Base-by-base conservation (phyloP, 2,329 filamentous ascomycete genomes). In the Davidsoniella neocaledoniae region DNA sequence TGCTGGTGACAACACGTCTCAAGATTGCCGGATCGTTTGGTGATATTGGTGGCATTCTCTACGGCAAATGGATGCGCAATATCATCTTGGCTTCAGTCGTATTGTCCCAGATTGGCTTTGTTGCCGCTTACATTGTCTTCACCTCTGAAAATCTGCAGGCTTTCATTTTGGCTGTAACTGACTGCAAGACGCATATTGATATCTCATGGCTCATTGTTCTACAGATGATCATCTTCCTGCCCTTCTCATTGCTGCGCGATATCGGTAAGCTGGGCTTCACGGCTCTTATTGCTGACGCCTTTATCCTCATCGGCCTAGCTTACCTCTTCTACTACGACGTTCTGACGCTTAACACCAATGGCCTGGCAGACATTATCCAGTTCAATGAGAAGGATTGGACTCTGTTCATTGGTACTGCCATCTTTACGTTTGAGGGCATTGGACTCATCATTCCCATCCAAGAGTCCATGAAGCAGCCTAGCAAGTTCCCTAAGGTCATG, bases 361-460 rank as follows among this genome's bases (percentile, higher is more conserved):
- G 86, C 10, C 66, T 94, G 21, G 74, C 86, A 4, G 91, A 98
- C 62, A 88, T 96, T 59, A 76, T 83, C 57, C 74, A 83, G 59
- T 96, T 98, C 73, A 98, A 98, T 68, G 66, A 81, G 39, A 78
- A 83, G 54, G 82, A 87, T 62, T 98, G 93, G 91, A 94, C 91
- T 0, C 74, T 98, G 4, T 96, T 98, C 63, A 98, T 98, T 58
- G 93, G 91, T 54, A 98, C 93, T 0, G 91, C 93, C 25, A 96
- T 98, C 62, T 98, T 98, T 68, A 96, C 91, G 0, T 98, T 96
- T 61, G 91, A 98, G 62, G 91, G 91, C 25, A 93, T 98, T 54
- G 93, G 91, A 10, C 77, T 98, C 45, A 93, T 98, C 64, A 95
- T 98, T 55, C 91, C 93, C 0, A 95, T 98, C 53, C 93, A 98